These are phyloP conservation scores for Leishmania tarentolae DNA, from an alignment of 208 protist species.

Conservation along the genomic window DNA sequence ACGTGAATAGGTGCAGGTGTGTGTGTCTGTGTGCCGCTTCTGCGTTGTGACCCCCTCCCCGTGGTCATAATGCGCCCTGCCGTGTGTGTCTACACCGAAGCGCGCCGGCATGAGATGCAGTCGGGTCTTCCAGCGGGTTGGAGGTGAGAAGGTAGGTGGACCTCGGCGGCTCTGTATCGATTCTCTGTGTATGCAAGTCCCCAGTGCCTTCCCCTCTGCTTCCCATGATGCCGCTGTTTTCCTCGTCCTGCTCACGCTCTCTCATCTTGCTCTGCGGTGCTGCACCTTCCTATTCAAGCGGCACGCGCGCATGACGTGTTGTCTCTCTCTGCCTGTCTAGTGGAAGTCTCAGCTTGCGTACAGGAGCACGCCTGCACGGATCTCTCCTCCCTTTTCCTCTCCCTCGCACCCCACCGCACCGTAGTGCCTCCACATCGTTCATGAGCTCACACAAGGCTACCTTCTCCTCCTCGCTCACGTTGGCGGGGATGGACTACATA, in stretches of 20 bases:
- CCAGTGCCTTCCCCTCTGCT: neutral
- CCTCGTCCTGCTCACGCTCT: neutral
- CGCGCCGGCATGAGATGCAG: neutral
- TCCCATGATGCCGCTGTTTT: neutral
- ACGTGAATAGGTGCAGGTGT: too few relatives aligned
- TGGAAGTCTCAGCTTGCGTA: neutral
- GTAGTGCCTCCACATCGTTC: neutral
- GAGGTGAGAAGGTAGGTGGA: neutral
- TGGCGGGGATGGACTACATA: constrained; percentile 89
- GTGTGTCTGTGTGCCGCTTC: neutral
- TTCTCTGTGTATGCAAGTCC: too few relatives aligned
- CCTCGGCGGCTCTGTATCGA: neutral
- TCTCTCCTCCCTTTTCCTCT: neutral
- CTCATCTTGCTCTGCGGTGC: neutral
- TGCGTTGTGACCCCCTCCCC: too few relatives aligned
- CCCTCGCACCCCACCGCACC: neutral
- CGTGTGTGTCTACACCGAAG: neutral
- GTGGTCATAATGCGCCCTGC: neutral
- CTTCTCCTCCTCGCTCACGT: constrained; percentile 73
- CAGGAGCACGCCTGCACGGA: neutral
- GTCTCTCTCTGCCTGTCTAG: neutral
- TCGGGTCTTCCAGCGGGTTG: neutral
- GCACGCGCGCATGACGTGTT: neutral
- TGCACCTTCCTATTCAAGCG: neutral
- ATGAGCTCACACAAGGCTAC: neutral